Base-by-base conservation (phyloP, 2,329 filamentous ascomycete species). In the Cercospora nicotianae region DNA sequence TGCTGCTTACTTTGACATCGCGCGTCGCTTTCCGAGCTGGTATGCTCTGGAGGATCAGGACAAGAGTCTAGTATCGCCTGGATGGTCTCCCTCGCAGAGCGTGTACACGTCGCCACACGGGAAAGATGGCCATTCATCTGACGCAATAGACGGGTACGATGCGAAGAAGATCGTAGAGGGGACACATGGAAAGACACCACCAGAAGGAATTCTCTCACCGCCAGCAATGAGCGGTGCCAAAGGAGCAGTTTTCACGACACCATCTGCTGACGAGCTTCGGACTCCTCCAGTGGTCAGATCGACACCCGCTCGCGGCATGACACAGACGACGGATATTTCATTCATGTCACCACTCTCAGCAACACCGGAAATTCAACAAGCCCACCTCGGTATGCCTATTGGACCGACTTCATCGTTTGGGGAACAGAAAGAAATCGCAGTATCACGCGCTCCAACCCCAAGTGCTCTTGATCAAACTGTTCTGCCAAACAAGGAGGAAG, bases 1-100 rank as follows among this genome's bases (percentile, higher is more conserved):
- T 9, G 75, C 75, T 3, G 70, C 72, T 31, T 79, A 78, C 64
- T 79, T 77, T 60, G 72, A 78, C 66, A 57, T 67, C 8, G 72
- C 63, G n/a, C 66, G 63, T 39, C 65, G 68, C 39, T 72, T 73
- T 48, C 67, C 72, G 4, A 72, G 72, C 66, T 36, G 71, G n/a
- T 66, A 55, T 66, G 61, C 20, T 33, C 23, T 8, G 5, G 28
- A 26, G 28, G 16, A 31, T 20, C 13, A n/a, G 28, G 60, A 39
- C 10, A 45, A 18, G 33, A 64, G 63, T 31, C 53, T 26, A 26
- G 31, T n/a, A 16, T 60, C 71, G 16, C 51, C 62, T 8, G 70
- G 65, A 26, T 75, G 72, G 73, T 74, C 73, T 67, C 74, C 72
- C n/a, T 73, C 71, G 8, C 71, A 73, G 26, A 75, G 72, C 48